Evolutionary conservation across 2,329 filamentous ascomycete genomes (phyloP).

Genomic region (Lachnellula suecica): DNA sequence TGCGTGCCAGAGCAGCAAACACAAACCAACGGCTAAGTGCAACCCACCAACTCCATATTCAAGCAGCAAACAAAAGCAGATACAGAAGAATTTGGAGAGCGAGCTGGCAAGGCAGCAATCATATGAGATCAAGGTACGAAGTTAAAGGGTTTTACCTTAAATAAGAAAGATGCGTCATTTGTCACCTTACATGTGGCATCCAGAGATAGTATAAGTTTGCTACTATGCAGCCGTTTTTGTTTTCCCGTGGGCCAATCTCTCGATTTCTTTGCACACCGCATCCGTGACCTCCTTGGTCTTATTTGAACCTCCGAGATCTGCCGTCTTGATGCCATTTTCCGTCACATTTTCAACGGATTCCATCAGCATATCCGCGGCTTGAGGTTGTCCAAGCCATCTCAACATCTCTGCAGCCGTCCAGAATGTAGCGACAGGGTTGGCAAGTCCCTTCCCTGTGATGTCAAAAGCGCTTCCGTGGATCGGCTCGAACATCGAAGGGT

Average conservation of each 20-base stretch:
- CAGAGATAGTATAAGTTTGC: too few relatives aligned
- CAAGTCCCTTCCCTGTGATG: slow-evolving; percentile 55
- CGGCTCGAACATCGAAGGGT: slow-evolving; percentile 61
- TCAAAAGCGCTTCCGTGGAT: slow-evolving; percentile 60
- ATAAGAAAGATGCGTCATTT: too few relatives aligned
- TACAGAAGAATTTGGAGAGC: too few relatives aligned
- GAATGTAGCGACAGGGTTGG: slow-evolving; percentile 58
- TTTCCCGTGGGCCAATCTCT: slow-evolving; percentile 11
- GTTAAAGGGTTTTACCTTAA: too few relatives aligned
- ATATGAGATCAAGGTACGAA: too few relatives aligned
- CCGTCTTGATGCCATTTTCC: slow-evolving; percentile 50
- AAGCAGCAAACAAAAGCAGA: too few relatives aligned
- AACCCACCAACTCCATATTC: too few relatives aligned
- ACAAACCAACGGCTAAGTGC: too few relatives aligned
- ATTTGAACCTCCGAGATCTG: slow-evolving; percentile 48
- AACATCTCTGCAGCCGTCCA: slow-evolving; percentile 59
- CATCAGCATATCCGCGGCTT: slow-evolving; percentile 49
- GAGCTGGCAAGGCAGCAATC: too few relatives aligned
- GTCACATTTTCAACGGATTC: slow-evolving; percentile 52
- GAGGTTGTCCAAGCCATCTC: slow-evolving; percentile 53
- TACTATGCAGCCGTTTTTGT: too few relatives aligned
- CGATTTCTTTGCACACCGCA: slow-evolving; percentile 26
- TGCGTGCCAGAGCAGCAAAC: too few relatives aligned
- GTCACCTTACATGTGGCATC: too few relatives aligned
- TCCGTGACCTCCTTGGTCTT: slow-evolving; percentile 25